phyloP scores from a whole-genome alignment of 177 flowering plant genomes.

The Tripterygium wilfordii region DNA sequence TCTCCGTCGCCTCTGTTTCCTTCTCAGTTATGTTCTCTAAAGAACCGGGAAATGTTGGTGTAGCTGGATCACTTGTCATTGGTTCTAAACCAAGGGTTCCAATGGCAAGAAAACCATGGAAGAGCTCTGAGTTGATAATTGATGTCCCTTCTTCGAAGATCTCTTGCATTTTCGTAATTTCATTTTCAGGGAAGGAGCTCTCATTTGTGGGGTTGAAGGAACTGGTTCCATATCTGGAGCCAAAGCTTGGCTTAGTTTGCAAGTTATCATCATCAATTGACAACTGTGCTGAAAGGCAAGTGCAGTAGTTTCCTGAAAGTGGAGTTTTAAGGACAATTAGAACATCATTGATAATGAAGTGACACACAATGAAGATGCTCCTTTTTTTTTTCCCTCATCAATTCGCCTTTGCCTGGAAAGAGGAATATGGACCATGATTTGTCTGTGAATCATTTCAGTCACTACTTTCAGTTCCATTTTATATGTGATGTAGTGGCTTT shows the following conservation, averaged over 20 bases:
- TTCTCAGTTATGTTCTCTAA: conserved; percentile 14
- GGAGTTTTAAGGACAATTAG: conserved; percentile 7
- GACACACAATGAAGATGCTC: too few species aligned
- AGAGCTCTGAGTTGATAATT: conserved; percentile 16
- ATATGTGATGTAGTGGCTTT: too few species aligned
- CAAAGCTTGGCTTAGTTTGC: conserved; percentile 13
- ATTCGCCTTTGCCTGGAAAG: too few species aligned
- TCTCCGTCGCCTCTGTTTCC: conserved; percentile 23
- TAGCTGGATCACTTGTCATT: conserved; percentile 21
- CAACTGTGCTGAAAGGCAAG: conserved; percentile 23
- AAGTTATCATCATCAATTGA: conserved; percentile 15
- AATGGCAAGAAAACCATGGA: conserved; percentile 42
- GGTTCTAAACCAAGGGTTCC: conserved; percentile 40
- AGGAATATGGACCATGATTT: too few species aligned
- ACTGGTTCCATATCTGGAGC: conserved; percentile 8
- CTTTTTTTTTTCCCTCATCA: too few species aligned
- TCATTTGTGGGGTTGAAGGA: conserved; percentile 4
- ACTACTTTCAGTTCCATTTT: too few species aligned
- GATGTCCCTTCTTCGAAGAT: conserved; percentile 15
- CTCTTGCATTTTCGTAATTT: conserved; percentile 8
- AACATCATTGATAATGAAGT: background rate
- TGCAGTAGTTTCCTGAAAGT: conserved; percentile 28
- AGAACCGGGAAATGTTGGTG: conserved; percentile 32
- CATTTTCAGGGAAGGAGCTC: conserved; percentile 6
- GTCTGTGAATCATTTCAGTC: too few species aligned